These are phyloP conservation scores for Cutaneotrichosporon cavernicola DNA, from an alignment of 1,284 basidiomycete genomes.

Conservation along the genomic window DNA sequence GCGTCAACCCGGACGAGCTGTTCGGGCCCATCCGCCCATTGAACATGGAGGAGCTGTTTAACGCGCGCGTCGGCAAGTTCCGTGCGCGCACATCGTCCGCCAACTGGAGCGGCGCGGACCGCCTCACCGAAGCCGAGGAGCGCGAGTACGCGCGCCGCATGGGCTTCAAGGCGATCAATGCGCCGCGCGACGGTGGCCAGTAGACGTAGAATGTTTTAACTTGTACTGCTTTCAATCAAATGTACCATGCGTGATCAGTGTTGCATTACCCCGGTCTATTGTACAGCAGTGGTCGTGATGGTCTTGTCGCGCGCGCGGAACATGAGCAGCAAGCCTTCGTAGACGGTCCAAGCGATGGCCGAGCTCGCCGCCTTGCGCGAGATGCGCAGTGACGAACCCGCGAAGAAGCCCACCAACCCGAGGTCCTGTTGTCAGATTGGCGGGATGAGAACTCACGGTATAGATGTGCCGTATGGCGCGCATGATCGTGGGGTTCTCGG, in stretches of 20 bases:
- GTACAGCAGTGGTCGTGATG: constrained; percentile 3
- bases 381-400: constrained; percentile 76
- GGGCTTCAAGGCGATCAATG: constrained; percentile 64
- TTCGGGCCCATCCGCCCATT: constrained; percentile 82
- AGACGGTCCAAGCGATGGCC: constrained; percentile 88
- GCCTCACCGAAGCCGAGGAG: constrained; percentile 77
- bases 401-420: constrained; percentile 75
- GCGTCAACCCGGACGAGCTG: constrained; percentile 84
- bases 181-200: constrained; percentile 19
- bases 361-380: constrained; percentile 85
- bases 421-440: constrained; percentile 61
- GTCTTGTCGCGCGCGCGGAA: constrained; percentile 9
- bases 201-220: background rate
- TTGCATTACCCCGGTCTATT: constrained; percentile 7
- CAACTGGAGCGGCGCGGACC: constrained; percentile 85
- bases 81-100: constrained; percentile 85
- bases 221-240: background rate
- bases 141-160: constrained; percentile 80
- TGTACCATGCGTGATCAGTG: background rate
- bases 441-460: constrained; percentile 58
- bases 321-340: constrained; percentile 71
- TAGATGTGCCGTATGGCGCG: constrained; percentile 67
- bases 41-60: constrained; percentile 67
- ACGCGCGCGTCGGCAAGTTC: constrained; percentile 65
- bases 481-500: constrained; percentile 66